Percentiles rank a stretch among this genome's conserved stretches.
Evolutionary conservation across 208 protist genomes (phyloP).

Genomic region (Tritrichomonas foetus): DNA sequence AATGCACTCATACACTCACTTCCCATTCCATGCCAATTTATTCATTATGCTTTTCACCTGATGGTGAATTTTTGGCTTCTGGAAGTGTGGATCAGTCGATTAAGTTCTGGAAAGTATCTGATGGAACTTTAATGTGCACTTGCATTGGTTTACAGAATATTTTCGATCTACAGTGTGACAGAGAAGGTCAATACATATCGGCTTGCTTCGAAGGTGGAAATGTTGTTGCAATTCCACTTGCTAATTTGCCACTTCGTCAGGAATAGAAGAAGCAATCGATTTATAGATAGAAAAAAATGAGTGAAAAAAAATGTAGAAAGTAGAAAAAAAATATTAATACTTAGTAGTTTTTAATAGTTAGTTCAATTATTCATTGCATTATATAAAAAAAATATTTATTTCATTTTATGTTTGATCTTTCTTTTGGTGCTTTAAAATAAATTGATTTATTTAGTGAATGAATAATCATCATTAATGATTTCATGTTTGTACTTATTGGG

Average conservation of each 20-base stretch:
- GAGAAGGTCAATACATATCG: not conserved
- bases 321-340: no score
- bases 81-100: not conserved
- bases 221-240: not conserved
- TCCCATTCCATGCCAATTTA: not conserved
- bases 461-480: no score
- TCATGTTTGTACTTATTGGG: no score
- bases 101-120: not conserved
- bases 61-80: conserved; percentile 5
- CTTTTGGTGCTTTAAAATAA: no score
- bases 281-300: no score
- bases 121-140: not conserved
- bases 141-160: not conserved
- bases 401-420: no score
- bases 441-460: no score
- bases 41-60: not conserved
- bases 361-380: no score
- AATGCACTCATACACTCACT: not conserved
- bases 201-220: conserved; percentile 13
- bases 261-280: no score
- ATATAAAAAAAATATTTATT: no score
- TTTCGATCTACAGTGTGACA: not conserved
- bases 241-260: not conserved
- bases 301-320: no score
- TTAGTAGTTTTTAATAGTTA: no score